These are phyloP conservation scores for Helichrysum umbraculigerum DNA, from an alignment of 129 eudicot species.

Conservation along the genomic window DNA sequence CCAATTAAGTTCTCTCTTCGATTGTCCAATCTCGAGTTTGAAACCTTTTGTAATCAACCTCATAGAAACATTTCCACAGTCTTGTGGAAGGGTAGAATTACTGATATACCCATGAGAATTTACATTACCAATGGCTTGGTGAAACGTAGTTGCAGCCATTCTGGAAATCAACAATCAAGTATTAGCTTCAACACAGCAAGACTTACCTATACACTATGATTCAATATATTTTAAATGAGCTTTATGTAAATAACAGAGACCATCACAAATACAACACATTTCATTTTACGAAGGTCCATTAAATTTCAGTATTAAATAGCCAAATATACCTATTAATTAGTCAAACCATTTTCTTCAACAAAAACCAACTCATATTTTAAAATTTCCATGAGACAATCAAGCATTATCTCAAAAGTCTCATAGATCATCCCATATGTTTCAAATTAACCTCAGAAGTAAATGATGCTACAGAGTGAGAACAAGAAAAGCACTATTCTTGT, in stretches of 20 bases:
- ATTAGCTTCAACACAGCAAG: conserved; percentile 7
- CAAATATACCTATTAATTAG: background rate
- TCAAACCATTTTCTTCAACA: background rate
- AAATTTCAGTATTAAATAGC: background rate
- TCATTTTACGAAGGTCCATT: background rate
- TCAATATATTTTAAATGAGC: background rate
- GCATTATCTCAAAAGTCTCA: background rate
- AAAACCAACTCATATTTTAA: background rate
- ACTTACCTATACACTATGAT: background rate
- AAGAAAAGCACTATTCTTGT: background rate
- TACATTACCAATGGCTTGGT: conserved; percentile 53
- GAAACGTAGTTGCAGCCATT: conserved; percentile 67
- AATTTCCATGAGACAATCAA: background rate
- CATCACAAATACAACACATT: background rate
- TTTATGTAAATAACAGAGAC: background rate
- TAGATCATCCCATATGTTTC: conserved; percentile 1
- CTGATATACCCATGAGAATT: conserved; percentile 47
- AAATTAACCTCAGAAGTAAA: background rate
- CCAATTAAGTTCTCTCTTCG: conserved; percentile 36
- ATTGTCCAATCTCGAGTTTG: conserved; percentile 33
- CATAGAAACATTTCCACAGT: conserved; percentile 40
- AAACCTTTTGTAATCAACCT: conserved; percentile 47
- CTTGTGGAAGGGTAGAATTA: conserved; percentile 48
- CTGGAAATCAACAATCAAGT: conserved; percentile 34
- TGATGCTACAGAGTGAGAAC: background rate